Evolutionary conservation across 2,329 filamentous ascomycete species (phyloP).

Genomic region (Chrysoporthe cubensis): DNA sequence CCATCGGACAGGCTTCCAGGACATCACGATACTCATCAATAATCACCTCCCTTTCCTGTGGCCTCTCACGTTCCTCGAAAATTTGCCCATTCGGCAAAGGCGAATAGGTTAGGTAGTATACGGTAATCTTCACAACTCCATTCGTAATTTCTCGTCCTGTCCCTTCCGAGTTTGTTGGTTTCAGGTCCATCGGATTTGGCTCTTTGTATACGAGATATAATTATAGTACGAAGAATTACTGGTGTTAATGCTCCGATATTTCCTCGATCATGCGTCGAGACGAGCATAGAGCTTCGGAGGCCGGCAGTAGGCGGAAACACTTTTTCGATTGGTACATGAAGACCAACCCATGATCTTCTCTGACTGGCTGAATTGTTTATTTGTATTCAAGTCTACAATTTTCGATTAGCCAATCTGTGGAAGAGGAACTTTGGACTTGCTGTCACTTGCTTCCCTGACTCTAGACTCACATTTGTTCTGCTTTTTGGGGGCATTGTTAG

Average conservation of each 20-base stretch:
- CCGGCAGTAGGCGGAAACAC: not conserved
- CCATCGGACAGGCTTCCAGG: constrained; percentile 4
- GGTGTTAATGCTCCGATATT: not conserved
- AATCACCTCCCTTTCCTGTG: not conserved
- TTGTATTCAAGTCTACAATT: not conserved
- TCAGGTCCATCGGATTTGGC: not conserved
- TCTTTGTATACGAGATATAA: not conserved
- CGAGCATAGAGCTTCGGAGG: too few relatives aligned
- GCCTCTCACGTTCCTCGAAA: not conserved
- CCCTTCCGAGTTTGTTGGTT: too few relatives aligned
- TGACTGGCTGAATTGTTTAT: too few relatives aligned
- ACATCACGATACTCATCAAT: not conserved
- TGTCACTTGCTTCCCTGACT: not conserved
- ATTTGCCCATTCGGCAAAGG: not conserved
- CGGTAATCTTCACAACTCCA: not conserved
- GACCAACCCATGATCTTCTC: too few relatives aligned
- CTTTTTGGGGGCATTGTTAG: not conserved
- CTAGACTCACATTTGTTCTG: not conserved
- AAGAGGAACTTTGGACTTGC: not conserved
- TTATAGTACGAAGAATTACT: not conserved
- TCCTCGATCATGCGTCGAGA: not conserved
- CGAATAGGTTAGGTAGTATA: not conserved
- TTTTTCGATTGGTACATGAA: not conserved
- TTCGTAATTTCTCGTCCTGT: not conserved
- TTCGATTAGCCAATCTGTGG: not conserved